Conservation (phyloP, 192 early-diverging fungal species). For the Geranomyces variabilis region DNA sequence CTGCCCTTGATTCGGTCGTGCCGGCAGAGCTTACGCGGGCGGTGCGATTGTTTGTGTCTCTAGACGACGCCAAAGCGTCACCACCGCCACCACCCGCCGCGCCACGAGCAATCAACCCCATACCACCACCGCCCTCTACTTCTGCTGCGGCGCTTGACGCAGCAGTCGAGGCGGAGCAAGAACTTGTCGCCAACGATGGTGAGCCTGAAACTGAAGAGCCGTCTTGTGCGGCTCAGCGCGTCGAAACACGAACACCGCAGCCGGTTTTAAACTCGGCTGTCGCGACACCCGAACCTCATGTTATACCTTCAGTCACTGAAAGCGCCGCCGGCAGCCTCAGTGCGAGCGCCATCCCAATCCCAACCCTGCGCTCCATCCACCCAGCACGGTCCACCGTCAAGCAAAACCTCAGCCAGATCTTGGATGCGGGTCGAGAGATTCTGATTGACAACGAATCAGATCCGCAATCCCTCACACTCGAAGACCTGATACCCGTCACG, state of each 20-base stretch:
- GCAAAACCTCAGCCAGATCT: not conserved
- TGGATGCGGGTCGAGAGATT: not conserved
- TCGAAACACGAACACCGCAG: not conserved
- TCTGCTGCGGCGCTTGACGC: not conserved
- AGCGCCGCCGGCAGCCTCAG: not conserved
- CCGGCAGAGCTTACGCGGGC: conserved; percentile 10
- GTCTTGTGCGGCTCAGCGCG: no score
- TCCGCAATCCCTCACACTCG: no score
- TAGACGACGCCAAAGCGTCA: not conserved
- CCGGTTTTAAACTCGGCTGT: not conserved
- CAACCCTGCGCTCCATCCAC: conserved; percentile 1
- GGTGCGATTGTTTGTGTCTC: no score
- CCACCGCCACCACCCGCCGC: no score
- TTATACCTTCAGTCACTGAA: not conserved
- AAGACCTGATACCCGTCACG: conserved; percentile 8
- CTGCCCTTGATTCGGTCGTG: conserved; percentile 7
- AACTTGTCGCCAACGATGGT: not conserved
- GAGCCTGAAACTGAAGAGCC: not conserved
- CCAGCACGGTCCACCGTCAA: not conserved
- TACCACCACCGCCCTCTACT: no score
- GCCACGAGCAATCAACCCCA: no score
- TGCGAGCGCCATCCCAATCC: not conserved
- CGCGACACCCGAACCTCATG: not conserved
- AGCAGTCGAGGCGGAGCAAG: not conserved
- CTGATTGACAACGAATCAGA: no score